Evolutionary conservation across 1,139 yeast species (phyloP).

Genomic region (Starmera stellimalicola): DNA sequence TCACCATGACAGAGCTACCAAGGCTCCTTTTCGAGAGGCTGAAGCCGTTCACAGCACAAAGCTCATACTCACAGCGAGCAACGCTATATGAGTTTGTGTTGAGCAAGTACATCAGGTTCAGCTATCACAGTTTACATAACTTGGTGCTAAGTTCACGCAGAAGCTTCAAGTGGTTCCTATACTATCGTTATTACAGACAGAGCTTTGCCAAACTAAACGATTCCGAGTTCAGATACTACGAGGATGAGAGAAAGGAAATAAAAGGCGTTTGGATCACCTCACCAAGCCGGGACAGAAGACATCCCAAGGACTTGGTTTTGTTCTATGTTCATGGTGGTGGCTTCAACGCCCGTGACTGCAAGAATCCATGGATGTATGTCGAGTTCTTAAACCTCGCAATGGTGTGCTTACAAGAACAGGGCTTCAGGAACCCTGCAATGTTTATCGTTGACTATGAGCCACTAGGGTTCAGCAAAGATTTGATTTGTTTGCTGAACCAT

Average conservation of each 20-base stretch:
- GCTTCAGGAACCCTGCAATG: constrained; percentile 34
- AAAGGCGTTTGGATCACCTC: constrained; percentile 28
- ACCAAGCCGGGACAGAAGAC: constrained; percentile 10
- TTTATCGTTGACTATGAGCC: constrained; percentile 26
- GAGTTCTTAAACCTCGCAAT: constrained; percentile 30
- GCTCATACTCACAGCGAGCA: constrained; percentile 17
- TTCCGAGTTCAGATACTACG: constrained; percentile 6
- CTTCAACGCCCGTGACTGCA: constrained; percentile 14
- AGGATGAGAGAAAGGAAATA: constrained; percentile 9
- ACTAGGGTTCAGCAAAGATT: constrained; percentile 19
- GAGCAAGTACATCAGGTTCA: constrained; percentile 16
- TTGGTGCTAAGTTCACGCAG: constrained; percentile 14
- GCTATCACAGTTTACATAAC: constrained; percentile 10
- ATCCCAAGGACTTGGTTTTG: constrained; percentile 23
- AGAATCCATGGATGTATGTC: constrained; percentile 27
- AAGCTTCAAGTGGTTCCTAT: constrained; percentile 13
- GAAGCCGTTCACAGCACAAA: constrained; percentile 9
- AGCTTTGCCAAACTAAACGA: constrained; percentile 21
- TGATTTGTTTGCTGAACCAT: constrained; percentile 19
- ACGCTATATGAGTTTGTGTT: constrained; percentile 18
- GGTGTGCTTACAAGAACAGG: constrained; percentile 29
- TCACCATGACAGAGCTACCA: not conserved
- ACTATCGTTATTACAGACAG: constrained; percentile 17
- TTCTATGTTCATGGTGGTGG: constrained; percentile 30
- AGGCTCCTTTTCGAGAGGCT: not conserved